Conservation (phyloP, 805 yeast species). For the Myxozyma sirexii region DNA sequence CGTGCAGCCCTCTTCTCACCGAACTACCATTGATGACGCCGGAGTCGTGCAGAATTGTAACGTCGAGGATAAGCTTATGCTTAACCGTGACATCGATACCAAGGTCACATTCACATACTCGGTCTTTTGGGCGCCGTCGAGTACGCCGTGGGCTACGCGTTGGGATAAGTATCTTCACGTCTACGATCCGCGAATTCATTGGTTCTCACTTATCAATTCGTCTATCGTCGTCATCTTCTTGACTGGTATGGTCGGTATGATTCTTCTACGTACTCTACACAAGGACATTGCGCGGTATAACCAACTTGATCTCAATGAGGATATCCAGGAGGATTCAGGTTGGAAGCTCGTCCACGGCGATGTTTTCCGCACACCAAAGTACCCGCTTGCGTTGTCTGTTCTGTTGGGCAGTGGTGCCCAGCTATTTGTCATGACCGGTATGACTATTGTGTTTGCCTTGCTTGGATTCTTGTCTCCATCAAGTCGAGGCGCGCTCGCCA, state of each 20-base stretch:
- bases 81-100: slow-evolving; percentile 52
- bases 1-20: slow-evolving; percentile 68
- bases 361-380: slow-evolving; percentile 81
- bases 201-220: slow-evolving; percentile 91
- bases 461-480: slow-evolving; percentile 91
- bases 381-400: slow-evolving; percentile 71
- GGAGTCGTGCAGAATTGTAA: slow-evolving; percentile 39
- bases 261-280: slow-evolving; percentile 74
- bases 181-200: slow-evolving; percentile 89
- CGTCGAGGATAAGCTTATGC: slow-evolving; percentile 34
- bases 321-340: slow-evolving; percentile 88
- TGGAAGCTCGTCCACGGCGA: slow-evolving; percentile 98
- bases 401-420: slow-evolving; percentile 89
- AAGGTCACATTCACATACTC: slow-evolving; percentile 82
- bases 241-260: slow-evolving; percentile 75
- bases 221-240: slow-evolving; percentile 77
- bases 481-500: slow-evolving; percentile 89
- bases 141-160: slow-evolving; percentile 93
- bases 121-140: slow-evolving; percentile 68
- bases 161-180: slow-evolving; percentile 97
- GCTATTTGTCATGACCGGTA: slow-evolving; percentile 70
- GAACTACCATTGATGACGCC: slow-evolving; percentile 45
- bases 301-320: slow-evolving; percentile 78
- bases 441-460: slow-evolving; percentile 78
- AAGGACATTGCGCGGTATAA: slow-evolving; percentile 87